phyloP scores from a whole-genome alignment of 164 flowering plant species.

The Magnolia kwangsiensis region DNA sequence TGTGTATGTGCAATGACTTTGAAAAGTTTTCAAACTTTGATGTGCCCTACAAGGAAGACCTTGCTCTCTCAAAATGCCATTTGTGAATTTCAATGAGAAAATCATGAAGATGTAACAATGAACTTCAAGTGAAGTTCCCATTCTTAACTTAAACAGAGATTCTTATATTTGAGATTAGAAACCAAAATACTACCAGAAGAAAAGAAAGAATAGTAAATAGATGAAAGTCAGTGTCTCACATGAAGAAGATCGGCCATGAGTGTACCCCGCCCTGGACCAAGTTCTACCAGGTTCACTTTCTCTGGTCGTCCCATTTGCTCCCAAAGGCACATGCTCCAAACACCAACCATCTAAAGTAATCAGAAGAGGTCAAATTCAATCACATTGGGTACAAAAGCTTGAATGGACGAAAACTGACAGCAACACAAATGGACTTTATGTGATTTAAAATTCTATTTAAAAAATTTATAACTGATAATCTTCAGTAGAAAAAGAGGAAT shows the following conservation, averaged over 20 bases:
- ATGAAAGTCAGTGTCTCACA: constrained; percentile 33
- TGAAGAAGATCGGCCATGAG: constrained; percentile 97
- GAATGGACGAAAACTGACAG: background rate
- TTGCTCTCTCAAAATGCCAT: constrained; percentile 5
- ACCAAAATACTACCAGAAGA: background rate
- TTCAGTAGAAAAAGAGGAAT: background rate
- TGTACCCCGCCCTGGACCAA: constrained; percentile 99
- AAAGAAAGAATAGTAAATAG: background rate
- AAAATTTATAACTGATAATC: background rate
- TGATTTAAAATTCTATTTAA: background rate
- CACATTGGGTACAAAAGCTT: too few species aligned
- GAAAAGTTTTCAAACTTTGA: constrained; percentile 77
- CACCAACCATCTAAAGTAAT: constrained; percentile 72
- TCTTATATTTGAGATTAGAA: background rate
- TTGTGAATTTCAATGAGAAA: background rate
- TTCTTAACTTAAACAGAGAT: background rate
- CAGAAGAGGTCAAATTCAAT: background rate
- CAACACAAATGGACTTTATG: background rate
- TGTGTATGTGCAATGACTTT: constrained; percentile 63
- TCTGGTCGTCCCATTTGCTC: constrained; percentile 96
- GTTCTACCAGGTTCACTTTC: constrained; percentile 75
- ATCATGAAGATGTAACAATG: background rate
- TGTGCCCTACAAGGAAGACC: constrained; percentile 53
- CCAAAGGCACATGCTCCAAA: constrained; percentile 96
- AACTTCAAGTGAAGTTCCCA: background rate